Base-by-base conservation (phyloP, 164 flowering plant genomes). In the Dillenia turbinata region DNA sequence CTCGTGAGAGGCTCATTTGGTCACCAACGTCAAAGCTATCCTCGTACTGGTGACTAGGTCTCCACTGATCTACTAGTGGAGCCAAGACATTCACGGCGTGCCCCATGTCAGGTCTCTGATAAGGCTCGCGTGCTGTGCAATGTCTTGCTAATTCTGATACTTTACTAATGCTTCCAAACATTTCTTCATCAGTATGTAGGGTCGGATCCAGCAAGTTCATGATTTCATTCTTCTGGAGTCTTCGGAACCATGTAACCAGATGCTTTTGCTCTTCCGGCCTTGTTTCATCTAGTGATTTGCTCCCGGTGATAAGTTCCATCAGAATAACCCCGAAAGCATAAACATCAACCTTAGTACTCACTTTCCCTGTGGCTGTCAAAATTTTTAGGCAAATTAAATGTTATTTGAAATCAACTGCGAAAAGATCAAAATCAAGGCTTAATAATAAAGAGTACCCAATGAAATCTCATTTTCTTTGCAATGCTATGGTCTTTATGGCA, bases 51-150 rank as follows among this genome's bases (percentile, higher is more conserved):
- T 72, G 54, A 54, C 45, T 9, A 15, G 84, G 87, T 56, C 67
- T 83, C 87, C 87, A 83, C 61, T 75, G 79, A 43, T 83, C 78
- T n/a, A 83, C 81, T 44, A 80, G 76, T n/a, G 87, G 83, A 13
- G 70, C 72, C 54, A 83, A 57, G 14, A 77, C 63, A 47, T 75
- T 80, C 6, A 83, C 86, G 1, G 73, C 82, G 47, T 83, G 84
- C 10, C 82, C 79, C 84, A 82, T 80, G 59, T 78, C 84, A 0
- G 86, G 86, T 59, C 84, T 77, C 51, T 80, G 85, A 59, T 59
- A 47, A 26, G 85, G 83, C 50, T 83, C 85, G 0, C 85, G 79
- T 10, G 80, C 75, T 7, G 82, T 80, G 71, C 87, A 83, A 56
- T 83, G 76, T 12, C 87, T 81, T 6, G 87, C 83, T 15, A 83